Conservation (phyloP, 164 flowering plant species). For the Tetracentron sinense region DNA sequence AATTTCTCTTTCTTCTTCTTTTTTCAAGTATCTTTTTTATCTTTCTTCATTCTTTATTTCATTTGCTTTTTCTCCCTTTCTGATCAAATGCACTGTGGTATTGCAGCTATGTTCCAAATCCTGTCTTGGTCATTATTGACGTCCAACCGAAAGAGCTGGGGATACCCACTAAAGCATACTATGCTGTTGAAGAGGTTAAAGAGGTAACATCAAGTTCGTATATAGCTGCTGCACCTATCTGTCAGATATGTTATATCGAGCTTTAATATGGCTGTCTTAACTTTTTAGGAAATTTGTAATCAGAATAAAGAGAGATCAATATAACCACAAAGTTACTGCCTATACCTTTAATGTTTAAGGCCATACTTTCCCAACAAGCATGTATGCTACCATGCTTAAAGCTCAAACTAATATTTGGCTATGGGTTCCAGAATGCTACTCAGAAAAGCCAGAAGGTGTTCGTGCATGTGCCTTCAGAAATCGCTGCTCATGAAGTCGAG, state of each 20-base stretch:
- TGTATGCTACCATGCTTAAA: neutral
- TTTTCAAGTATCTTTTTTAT: neutral
- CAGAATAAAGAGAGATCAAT: neutral
- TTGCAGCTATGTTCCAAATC: conserved; percentile 86
- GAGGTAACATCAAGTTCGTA: conserved; percentile 45
- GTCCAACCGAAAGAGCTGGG: conserved; percentile 97
- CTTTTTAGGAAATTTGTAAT: too few relatives aligned
- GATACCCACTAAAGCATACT: conserved; percentile 95
- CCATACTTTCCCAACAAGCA: neutral
- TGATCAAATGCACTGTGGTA: neutral
- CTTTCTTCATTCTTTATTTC: too few relatives aligned
- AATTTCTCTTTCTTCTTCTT: neutral
- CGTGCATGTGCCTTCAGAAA: conserved; percentile 97
- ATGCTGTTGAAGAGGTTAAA: conserved; percentile 93
- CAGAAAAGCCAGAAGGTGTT: conserved; percentile 98
- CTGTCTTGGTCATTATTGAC: conserved; percentile 95
- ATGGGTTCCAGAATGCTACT: conserved; percentile 83
- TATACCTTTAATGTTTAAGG: neutral
- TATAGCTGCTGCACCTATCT: neutral
- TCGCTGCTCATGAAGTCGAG: conserved; percentile 99
- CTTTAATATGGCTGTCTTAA: neutral
- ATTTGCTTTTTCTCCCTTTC: too few relatives aligned
- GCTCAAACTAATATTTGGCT: neutral
- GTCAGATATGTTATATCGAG: too few relatives aligned
- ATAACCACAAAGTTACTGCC: neutral